A percentile compares a stretch with the other conserved stretches of the same genome.
Conservation (phyloP, 192 early-diverging fungal species). For the Backusella australiensis region DNA sequence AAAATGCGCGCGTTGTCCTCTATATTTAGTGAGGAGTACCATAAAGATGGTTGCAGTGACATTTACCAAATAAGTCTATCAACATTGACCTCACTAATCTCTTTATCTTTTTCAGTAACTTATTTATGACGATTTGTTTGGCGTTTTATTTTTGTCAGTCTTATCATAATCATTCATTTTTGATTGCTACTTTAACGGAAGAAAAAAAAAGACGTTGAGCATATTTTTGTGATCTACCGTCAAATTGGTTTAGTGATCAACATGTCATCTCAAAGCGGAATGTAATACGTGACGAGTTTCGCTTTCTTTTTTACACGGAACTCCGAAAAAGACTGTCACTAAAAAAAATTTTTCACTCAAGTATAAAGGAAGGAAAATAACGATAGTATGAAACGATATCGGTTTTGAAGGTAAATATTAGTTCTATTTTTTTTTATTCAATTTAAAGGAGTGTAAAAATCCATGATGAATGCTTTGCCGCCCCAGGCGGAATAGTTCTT, state of each 20-base stretch:
- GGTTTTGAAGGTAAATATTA: constrained; percentile 4
- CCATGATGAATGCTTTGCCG: constrained; percentile 9
- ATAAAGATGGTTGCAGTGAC: not conserved
- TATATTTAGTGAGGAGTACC: not conserved
- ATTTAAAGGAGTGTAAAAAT: not conserved
- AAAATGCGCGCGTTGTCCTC: not conserved
- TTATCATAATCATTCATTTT: no score
- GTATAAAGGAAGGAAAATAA: not conserved
- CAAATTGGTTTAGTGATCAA: no score
- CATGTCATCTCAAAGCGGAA: not conserved
- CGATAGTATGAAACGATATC: not conserved
- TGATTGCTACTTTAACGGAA: no score
- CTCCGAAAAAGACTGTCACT: not conserved
- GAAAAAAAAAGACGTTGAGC: no score
- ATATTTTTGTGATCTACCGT: no score
- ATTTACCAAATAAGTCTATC: not conserved
- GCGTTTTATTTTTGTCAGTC: no score
- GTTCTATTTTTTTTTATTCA: not conserved
- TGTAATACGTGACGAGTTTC: not conserved
- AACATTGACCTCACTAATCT: not conserved
- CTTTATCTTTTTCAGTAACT: not conserved
- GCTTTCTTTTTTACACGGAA: not conserved
- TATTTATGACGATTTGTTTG: no score
- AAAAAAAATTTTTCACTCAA: not conserved
- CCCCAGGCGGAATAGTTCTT: constrained; percentile 3